These are phyloP conservation scores for Salvia miltiorrhiza DNA, from an alignment of 257 asterid species.

Conservation along the genomic window DNA sequence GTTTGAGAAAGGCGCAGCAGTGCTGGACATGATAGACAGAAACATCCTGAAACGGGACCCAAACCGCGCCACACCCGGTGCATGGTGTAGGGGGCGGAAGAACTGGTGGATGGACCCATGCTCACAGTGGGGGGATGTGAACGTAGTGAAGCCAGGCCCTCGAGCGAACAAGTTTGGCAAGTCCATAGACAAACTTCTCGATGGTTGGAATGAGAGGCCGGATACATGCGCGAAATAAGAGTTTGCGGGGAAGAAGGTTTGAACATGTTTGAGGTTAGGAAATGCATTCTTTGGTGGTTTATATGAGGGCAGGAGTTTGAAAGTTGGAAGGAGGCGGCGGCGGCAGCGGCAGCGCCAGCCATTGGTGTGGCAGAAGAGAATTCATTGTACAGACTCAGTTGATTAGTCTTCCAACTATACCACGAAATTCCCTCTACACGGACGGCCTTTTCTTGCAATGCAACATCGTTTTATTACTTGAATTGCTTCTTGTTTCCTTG, in stretches of 20 bases:
- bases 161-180: slow-evolving; percentile 46
- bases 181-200: slow-evolving; percentile 49
- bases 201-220: slow-evolving; percentile 44
- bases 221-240: slow-evolving; percentile 54
- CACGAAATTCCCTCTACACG: slow-evolving; percentile 4
- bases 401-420: slow-evolving; percentile 8
- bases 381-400: slow-evolving; percentile 16
- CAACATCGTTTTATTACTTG: neutral
- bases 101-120: slow-evolving; percentile 84
- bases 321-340: slow-evolving; percentile 29
- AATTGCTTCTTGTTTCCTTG: neutral
- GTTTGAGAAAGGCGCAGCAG: slow-evolving; percentile 52
- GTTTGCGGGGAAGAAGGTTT: neutral
- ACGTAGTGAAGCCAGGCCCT: slow-evolving; percentile 67
- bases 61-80: slow-evolving; percentile 79
- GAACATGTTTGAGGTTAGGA: neutral
- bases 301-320: slow-evolving; percentile 19
- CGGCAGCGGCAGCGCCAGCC: too few relatives aligned
- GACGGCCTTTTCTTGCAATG: neutral
- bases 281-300: slow-evolving; percentile 32
- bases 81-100: slow-evolving; percentile 79
- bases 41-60: slow-evolving; percentile 64
- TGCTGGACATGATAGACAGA: slow-evolving; percentile 77
- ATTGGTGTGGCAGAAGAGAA: slow-evolving; percentile 25
- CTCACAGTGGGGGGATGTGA: slow-evolving; percentile 82